Evolutionary conservation across 345 rosid genomes (phyloP), one percentile per base, ranked within the genome.

Genomic region (Schrenkiella parvula): DNA sequence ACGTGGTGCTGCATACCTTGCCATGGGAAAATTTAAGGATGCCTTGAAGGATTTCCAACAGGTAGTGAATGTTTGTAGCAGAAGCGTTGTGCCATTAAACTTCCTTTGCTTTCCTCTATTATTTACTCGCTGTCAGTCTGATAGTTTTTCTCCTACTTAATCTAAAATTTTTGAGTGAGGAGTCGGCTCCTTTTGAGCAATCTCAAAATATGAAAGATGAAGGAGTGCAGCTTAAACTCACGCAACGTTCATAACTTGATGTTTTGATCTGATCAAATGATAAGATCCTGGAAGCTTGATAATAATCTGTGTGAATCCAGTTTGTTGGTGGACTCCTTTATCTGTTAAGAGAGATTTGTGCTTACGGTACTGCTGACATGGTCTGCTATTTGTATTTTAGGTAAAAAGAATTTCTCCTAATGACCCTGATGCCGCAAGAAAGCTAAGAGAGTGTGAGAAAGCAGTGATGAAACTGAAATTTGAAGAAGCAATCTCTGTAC

Each of bases 41-140:
- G 99, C 99, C 25, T 80, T 95, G 37, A 91, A 87, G 81, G 97
- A 95, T 83, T 95, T 95, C 78, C 99, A 89, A 68, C 99, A 91
- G 95, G 98, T 77, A 38, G 17, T n/a, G n/a, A n/a, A n/a, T 64
- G 38, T 70, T 63, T 19, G 2, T 61, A 62, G 32, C 15, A 23
- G 3, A 6, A 46, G 46, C 61, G 1, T 7, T 61, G 57, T 62
- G 19, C 15, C 41, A 15, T 68, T n/a, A 31, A 22, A 8, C 17
- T 42, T 66, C 17, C 22, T 59, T 51, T 51, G 67, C 21, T 59
- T 15, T 41, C 6, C 35, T 68, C 52, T 68, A 2, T 32, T 5
- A 23, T 22, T 41, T 41, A 28, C 39, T 59, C 15, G 73, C 68
- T 58, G 25, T 66, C 5, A 0, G 10, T 58, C 23, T 55, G 41